A percentile compares a stretch with the other conserved stretches of the same genome.
Conservation (phyloP, 2,329 filamentous ascomycete species). For the Fusarium agapanthi region DNA sequence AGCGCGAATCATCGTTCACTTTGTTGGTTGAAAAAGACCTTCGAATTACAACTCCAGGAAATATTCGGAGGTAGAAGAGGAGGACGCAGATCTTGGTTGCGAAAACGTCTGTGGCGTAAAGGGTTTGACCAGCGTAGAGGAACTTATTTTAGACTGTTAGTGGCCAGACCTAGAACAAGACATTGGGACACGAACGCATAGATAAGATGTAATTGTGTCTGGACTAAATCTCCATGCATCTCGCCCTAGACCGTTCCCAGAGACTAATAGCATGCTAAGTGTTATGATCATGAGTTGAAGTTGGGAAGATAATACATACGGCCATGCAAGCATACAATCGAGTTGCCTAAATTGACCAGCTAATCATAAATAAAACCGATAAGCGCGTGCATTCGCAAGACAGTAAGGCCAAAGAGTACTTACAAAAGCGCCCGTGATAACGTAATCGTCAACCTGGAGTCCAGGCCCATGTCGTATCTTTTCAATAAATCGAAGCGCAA, state of each 20-base stretch:
- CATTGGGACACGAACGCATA: not conserved
- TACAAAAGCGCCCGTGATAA: not conserved
- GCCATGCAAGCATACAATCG: not conserved
- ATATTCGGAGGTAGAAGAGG: slow-evolving; percentile 26
- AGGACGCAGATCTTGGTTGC: slow-evolving; percentile 17
- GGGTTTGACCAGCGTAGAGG: slow-evolving; percentile 7
- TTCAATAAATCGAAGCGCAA: not conserved
- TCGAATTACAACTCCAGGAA: not conserved
- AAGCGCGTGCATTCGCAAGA: not conserved
- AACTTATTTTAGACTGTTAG: not conserved
- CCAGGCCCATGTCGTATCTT: not conserved
- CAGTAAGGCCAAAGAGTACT: not conserved
- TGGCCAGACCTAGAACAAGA: fast-evolving
- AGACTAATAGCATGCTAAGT: not conserved
- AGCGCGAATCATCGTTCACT: fast-evolving
- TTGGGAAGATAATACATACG: not conserved
- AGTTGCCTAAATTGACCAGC: not conserved
- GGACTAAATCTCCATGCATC: slow-evolving; percentile 9
- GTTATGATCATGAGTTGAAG: fast-evolving
- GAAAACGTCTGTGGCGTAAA: slow-evolving; percentile 18
- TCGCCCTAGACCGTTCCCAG: not conserved
- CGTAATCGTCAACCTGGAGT: not conserved
- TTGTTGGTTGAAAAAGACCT: not conserved
- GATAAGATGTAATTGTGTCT: not conserved
- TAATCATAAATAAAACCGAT: not conserved